Percentiles rank a stretch among this genome's conserved stretches.
phyloP scores from a whole-genome alignment of 2,329 filamentous ascomycete genomes.

The Fusarium robinianum region DNA sequence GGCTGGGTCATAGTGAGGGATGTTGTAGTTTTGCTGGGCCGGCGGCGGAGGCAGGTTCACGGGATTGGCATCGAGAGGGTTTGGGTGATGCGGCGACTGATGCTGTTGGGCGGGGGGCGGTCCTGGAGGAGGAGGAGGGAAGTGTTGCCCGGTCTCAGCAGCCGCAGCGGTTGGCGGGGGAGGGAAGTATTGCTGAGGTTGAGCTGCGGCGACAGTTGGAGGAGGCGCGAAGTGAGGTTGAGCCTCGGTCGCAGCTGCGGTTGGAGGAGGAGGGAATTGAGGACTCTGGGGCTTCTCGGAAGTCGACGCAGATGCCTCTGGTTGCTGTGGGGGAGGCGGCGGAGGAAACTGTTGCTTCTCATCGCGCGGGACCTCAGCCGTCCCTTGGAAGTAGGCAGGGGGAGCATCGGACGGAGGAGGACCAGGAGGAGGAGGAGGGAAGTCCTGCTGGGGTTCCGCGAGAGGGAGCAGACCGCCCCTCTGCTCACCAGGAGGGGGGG shows the following conservation, averaged over 20 bases:
- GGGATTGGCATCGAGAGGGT: slow-evolving; percentile 31
- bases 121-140: slow-evolving; percentile 35
- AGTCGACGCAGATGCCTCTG: not conserved
- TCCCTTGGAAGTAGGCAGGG: slow-evolving; percentile 22
- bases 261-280: too few relatives aligned
- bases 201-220: slow-evolving; percentile 1
- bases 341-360: slow-evolving; percentile 13
- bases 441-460: slow-evolving; percentile 19
- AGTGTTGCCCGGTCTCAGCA: slow-evolving; percentile 27
- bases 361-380: slow-evolving; percentile 22
- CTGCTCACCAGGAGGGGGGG: slow-evolving; percentile 16
- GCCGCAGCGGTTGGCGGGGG: slow-evolving; percentile 11
- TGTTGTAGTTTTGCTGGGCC: slow-evolving; percentile 32
- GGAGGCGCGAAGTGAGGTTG: slow-evolving; percentile 13
- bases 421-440: slow-evolving; percentile 26
- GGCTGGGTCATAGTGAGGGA: slow-evolving; percentile 40
- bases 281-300: too few relatives aligned
- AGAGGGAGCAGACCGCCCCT: slow-evolving; percentile 21
- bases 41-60: slow-evolving; percentile 10
- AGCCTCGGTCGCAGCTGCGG: slow-evolving; percentile 8
- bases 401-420: slow-evolving; percentile 15
- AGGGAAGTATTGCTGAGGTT: slow-evolving; percentile 6
- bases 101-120: slow-evolving; percentile 29
- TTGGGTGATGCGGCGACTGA: slow-evolving; percentile 21
- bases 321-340: not conserved